Evolutionary conservation across 2,329 filamentous ascomycete species (phyloP), one percentile per base, ranked within the genome.

Genomic region (Neopestalotiopsis clavispora): DNA sequence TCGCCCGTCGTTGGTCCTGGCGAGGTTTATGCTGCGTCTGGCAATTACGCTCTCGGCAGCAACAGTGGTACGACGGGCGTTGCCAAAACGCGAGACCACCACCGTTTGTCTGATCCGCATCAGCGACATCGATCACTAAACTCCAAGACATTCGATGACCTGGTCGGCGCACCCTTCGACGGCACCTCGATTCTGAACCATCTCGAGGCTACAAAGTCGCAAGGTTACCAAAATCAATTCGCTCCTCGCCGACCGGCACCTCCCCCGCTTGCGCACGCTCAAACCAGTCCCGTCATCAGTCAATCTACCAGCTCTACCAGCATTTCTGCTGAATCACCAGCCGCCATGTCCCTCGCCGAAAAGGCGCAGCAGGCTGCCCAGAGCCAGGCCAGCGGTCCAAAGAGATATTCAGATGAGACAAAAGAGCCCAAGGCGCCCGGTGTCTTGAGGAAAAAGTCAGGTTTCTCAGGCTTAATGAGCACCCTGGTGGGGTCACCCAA

Each of bases 391-490:
- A 81, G 84, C 59, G 86, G 84, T 71, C 85, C 90, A 56, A 94
- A 96, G 82, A 86, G 94, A 73, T 92, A 91, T 78, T 96, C 94
- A 17, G 94, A 96, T 80, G 94, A 97, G 81, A 45, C 65, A 34
- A 90, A 88, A 75, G 89, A 91, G 67, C 81, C 86, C 58, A 92
- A 90, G 76, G 83, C 85, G 17, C 83, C 85, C 3, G 81, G 82
- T 69, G 84, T 91, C 70, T 81, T 91, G 71, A 89, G 93, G 76
- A 97, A 97, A 84, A 97, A 97, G 84, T 93, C 92, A 65, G 94
- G 93, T 69, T 94, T 97, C 78, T 94, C 93, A 17, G 93, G 91
- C 74, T 94, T 97, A 76, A 91, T 97, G 85, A 95, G 91, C 79
- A 95, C 91, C 78, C 79, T 91, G 70, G 90, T 97, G 69, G 92